Percentiles rank a stretch among this genome's conserved stretches.
These are phyloP conservation scores for Helichrysum umbraculigerum DNA, from an alignment of 129 eudicot species.

Conservation along the genomic window DNA sequence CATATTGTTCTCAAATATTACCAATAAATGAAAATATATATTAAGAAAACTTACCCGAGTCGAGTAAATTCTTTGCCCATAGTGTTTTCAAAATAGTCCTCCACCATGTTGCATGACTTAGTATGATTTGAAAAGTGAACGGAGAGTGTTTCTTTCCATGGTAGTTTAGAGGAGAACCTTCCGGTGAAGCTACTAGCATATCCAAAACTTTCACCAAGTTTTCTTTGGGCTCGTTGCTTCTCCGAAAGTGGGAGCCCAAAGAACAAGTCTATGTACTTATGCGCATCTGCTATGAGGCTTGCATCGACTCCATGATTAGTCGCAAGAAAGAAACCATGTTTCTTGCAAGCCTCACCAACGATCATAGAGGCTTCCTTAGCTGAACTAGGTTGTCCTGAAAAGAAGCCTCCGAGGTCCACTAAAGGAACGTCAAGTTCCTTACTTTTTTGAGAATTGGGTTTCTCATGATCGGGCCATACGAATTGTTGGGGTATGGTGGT, in stretches of 20 bases:
- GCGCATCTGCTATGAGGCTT: slow-evolving; percentile 48
- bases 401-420: slow-evolving; percentile 49
- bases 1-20: background rate
- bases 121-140: slow-evolving; percentile 47
- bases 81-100: slow-evolving; percentile 45
- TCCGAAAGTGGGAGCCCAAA: slow-evolving; percentile 50
- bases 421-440: slow-evolving; percentile 44
- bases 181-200: slow-evolving; percentile 77
- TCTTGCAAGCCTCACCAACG: slow-evolving; percentile 50
- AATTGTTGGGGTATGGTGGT: slow-evolving; percentile 55
- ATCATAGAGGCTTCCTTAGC: slow-evolving; percentile 34
- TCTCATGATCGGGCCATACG: slow-evolving; percentile 59
- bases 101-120: slow-evolving; percentile 43
- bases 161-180: slow-evolving; percentile 58
- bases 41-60: slow-evolving; percentile 43
- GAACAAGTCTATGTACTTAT: slow-evolving; percentile 46
- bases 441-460: slow-evolving; percentile 35
- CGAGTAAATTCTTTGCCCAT: slow-evolving; percentile 51
- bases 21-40: background rate
- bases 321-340: slow-evolving; percentile 60
- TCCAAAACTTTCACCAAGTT: slow-evolving; percentile 61
- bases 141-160: slow-evolving; percentile 77
- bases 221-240: slow-evolving; percentile 60
- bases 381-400: slow-evolving; percentile 36
- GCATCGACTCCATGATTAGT: slow-evolving; percentile 53